phyloP scores from a whole-genome alignment of 2,329 filamentous ascomycete genomes.

The Leptodontidium sp. region DNA sequence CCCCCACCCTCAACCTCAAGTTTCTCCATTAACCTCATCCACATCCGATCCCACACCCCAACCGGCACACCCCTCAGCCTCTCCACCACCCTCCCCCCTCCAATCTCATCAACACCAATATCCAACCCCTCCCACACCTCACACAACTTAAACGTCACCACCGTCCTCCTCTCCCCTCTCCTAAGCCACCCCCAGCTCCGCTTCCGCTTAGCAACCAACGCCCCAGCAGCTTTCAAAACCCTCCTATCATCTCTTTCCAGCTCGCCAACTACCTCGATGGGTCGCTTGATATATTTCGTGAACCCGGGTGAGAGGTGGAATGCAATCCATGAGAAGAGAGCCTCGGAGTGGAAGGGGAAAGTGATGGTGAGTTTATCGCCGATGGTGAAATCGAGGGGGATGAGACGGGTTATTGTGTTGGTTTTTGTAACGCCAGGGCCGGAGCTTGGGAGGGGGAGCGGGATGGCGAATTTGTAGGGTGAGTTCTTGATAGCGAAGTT shows the following conservation, averaged over 20 bases:
- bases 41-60: neutral
- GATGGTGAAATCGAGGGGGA: neutral
- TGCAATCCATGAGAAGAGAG: neutral
- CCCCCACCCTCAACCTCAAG: neutral
- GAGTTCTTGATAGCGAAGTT: neutral
- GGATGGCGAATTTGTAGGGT: neutral
- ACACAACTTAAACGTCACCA: neutral
- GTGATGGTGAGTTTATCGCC: neutral
- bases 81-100: neutral
- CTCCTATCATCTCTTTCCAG: neutral
- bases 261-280: neutral
- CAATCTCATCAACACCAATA: neutral
- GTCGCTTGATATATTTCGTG: neutral
- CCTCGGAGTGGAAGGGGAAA: neutral
- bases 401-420: neutral
- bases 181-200: neutral
- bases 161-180: neutral
- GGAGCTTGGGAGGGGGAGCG: neutral
- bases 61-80: neutral
- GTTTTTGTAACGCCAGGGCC: neutral
- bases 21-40: neutral
- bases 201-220: neutral
- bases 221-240: neutral
- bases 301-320: neutral
- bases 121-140: neutral